Evolutionary conservation across 2,329 filamentous ascomycete species (phyloP), one percentile per base, ranked within the genome.

Genomic region (Aspergillus unguis): DNA sequence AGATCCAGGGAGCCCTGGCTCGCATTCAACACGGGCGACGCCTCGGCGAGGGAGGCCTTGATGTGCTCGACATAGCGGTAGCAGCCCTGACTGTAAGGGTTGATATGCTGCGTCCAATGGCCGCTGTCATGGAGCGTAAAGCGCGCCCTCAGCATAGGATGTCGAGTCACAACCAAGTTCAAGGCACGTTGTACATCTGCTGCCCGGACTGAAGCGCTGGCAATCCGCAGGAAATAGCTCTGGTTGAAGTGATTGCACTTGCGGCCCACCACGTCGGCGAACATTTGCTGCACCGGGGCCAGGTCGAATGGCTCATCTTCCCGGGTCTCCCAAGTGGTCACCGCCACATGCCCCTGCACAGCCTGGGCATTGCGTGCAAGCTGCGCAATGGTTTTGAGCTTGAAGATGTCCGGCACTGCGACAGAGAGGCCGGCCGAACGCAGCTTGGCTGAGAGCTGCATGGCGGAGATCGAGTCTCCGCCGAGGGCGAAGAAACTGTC

Each of bases 381-480:
- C 9, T 9, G 9, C 9, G 32, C 32, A 9, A 35, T n/a, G 9
- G 32, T 35, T 9, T n/a, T 9, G 32, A 35, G 32, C 32, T 35
- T 35, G 9, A 35, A n/a, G n/a, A 35, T 35, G 32, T 35, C 32
- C 32, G 9, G 32, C 32, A 35, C 32, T 4, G 35, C 17, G 25
- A 45, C n/a, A 6, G 10, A 3, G 25, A 48, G 7, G 9, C 36
- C 44, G 31, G 44, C 29, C 33, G 44, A 31, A 17, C 50, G 7
- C 10, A 38, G 17, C 36, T 43, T 23, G 8, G 50, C 33, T 8
- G 44, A 27, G 3, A 53, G 23, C 38, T 53, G 45, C 50, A 53
- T 68, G 31, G 65, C 66, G 23, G 53, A 54, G 51, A 69, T 58
- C 6, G 63, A 67, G 49, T 53, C 50, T 8, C 50, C 50, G 5